A percentile compares a stretch with the other conserved stretches of the same genome.
phyloP scores from a whole-genome alignment of 2,329 filamentous ascomycete species.

The Hysterium pulicare region DNA sequence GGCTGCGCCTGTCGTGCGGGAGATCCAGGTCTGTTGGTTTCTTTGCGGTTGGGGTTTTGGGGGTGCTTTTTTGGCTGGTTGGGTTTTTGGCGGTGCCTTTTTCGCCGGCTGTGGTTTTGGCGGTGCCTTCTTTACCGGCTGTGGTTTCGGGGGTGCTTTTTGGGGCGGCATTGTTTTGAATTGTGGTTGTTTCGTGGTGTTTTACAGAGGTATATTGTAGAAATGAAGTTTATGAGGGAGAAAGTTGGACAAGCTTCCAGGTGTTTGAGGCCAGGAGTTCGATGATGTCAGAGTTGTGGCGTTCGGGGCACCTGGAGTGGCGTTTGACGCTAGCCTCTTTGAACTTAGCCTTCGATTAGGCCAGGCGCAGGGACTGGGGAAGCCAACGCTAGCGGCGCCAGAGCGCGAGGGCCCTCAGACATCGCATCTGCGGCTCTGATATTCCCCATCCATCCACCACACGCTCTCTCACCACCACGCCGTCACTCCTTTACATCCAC shows the following conservation, averaged over 20 bases:
- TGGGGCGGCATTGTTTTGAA: no score
- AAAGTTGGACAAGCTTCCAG: no score
- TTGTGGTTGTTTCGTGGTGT: slow-evolving; percentile 11
- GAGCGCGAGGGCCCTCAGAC: neutral
- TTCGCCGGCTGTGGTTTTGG: slow-evolving; percentile 7
- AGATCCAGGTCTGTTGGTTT: slow-evolving; percentile 44
- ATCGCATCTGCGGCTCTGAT: no score
- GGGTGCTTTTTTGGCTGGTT: slow-evolving; percentile 1
- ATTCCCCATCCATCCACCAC: no score
- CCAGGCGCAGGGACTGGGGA: neutral
- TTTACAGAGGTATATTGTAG: slow-evolving; percentile 7
- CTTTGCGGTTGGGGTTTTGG: slow-evolving; percentile 10
- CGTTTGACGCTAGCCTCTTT: no score
- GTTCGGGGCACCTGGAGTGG: no score
- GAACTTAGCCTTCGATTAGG: no score
- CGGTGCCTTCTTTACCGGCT: slow-evolving; percentile 2
- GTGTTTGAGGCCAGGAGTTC: no score
- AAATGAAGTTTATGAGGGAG: slow-evolving; percentile 12
- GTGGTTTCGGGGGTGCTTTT: slow-evolving; percentile 3
- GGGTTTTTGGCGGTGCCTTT: slow-evolving; percentile 7
- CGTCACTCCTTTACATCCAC: no score
- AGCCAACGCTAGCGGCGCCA: neutral
- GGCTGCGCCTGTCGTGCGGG: slow-evolving; percentile 41
- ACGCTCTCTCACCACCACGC: no score
- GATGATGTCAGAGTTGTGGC: no score